Percentiles rank a stretch among this genome's conserved stretches.
phyloP scores from a whole-genome alignment of 495 filamentous ascomycete genomes.

The Daldinia vernicosa region DNA sequence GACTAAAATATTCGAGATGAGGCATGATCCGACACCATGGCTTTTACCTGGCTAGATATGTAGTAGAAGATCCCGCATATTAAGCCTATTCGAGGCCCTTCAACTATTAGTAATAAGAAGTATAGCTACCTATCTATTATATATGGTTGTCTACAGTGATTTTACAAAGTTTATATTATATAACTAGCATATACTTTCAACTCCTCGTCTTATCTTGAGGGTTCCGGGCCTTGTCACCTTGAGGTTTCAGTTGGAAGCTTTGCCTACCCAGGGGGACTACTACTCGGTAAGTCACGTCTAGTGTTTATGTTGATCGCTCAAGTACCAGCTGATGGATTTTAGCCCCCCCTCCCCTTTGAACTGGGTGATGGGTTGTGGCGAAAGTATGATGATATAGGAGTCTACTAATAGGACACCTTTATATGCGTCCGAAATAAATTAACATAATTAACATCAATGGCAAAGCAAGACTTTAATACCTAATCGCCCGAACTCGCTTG shows the following conservation, averaged over 20 bases:
- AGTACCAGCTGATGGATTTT: neutral
- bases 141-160: neutral
- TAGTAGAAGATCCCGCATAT: neutral
- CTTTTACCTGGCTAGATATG: neutral
- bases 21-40: neutral
- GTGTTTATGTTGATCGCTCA: neutral
- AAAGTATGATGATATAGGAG: neutral
- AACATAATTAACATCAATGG: neutral
- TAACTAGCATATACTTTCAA: neutral
- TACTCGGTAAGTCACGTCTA: neutral
- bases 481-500: neutral
- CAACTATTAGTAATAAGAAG: neutral
- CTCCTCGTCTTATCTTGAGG: neutral
- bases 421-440: neutral
- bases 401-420: neutral
- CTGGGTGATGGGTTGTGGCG: neutral
- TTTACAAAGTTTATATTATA: neutral
- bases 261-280: neutral
- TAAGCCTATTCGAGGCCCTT: neutral
- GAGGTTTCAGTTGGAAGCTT: neutral
- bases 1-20: slow-evolving; percentile 22
- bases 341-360: too few relatives aligned
- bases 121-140: neutral
- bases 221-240: neutral
- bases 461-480: neutral